These are phyloP conservation scores for Rickenella mellea DNA, from an alignment of 768 basidiomycete genomes.

Conservation along the genomic window DNA sequence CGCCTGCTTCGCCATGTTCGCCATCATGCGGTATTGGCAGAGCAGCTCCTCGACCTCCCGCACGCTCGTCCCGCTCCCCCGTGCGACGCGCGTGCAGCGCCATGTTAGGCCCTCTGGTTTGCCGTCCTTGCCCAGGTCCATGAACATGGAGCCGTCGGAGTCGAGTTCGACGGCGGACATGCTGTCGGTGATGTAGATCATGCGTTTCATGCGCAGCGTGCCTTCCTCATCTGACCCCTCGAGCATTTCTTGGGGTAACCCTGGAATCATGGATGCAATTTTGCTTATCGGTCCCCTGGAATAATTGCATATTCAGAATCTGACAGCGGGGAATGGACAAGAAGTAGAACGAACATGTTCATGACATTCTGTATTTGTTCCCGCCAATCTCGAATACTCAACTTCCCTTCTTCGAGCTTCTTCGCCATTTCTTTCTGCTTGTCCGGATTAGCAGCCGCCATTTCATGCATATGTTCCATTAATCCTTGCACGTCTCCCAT, in stretches of 20 bases:
- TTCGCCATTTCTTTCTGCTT: conserved; percentile 97
- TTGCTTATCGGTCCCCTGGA: conserved; percentile 96
- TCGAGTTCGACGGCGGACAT: conserved; percentile 93
- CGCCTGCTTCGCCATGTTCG: conserved; percentile 96
- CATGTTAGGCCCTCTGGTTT: conserved; percentile 83
- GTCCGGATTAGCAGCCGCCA: conserved; percentile 88
- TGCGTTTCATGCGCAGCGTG: conserved; percentile 82
- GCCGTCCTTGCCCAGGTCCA: conserved; percentile 74
- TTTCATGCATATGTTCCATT: conserved; percentile 98
- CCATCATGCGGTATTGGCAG: conserved; percentile 97
- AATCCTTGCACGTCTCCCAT: conserved; percentile 95
- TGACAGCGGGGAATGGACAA: conserved; percentile 7
- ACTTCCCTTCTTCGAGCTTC: conserved; percentile 93
- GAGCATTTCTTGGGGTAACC: conserved; percentile 83
- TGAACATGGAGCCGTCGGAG: conserved; percentile 88
- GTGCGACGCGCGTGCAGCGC: conserved; percentile 83
- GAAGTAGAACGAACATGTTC: conserved; percentile 68
- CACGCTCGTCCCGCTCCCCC: conserved; percentile 89
- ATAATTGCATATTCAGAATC: conserved; percentile 6
- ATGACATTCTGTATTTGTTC: conserved; percentile 97
- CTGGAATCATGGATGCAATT: conserved; percentile 98
- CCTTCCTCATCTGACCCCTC: conserved; percentile 94
- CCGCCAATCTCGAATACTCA: conserved; percentile 94
- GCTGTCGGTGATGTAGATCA: conserved; percentile 98
- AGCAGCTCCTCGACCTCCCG: conserved; percentile 96